Evolutionary conservation across 2,329 filamentous ascomycete species (phyloP).

Genomic region (Exophiala phaeomuriformis): DNA sequence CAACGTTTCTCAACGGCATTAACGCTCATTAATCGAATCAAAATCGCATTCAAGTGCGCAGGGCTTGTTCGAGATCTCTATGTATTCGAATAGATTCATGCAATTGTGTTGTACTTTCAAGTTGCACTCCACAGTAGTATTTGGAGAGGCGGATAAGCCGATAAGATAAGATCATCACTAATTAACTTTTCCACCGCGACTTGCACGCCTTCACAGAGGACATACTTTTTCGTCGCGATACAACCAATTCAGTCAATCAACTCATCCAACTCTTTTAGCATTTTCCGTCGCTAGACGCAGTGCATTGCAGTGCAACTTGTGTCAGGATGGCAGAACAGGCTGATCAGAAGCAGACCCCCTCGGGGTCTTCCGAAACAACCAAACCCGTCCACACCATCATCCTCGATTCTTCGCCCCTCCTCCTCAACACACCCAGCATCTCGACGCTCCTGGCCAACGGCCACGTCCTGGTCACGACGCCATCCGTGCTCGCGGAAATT

Average conservation of each 20-base stretch:
- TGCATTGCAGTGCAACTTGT: not conserved
- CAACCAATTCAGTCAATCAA: not conserved
- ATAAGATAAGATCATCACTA: not conserved
- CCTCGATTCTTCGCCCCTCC: conserved; percentile 84
- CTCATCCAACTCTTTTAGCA: no score
- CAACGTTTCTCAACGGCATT: no score
- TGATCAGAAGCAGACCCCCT: not conserved
- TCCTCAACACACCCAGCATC: conserved; percentile 82
- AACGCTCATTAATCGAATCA: no score
- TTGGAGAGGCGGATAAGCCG: not conserved
- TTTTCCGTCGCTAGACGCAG: no score
- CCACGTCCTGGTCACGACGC: conserved; percentile 72
- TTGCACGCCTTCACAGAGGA: no score
- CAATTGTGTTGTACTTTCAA: not conserved
- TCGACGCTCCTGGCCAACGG: conserved; percentile 73
- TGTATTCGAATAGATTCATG: not conserved
- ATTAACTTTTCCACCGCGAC: no score
- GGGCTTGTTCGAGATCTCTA: no score
- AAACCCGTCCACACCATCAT: conserved; percentile 78
- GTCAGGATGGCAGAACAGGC: not conserved
- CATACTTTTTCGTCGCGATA: not conserved
- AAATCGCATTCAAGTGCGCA: no score
- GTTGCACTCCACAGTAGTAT: no score
- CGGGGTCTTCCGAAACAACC: conserved; percentile 13
- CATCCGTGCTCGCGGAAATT: conserved; percentile 80